Evolutionary conservation across 1,139 yeast species (phyloP), one percentile per base, ranked within the genome.

Genomic region (Yamadazyma pseudoaaseri): DNA sequence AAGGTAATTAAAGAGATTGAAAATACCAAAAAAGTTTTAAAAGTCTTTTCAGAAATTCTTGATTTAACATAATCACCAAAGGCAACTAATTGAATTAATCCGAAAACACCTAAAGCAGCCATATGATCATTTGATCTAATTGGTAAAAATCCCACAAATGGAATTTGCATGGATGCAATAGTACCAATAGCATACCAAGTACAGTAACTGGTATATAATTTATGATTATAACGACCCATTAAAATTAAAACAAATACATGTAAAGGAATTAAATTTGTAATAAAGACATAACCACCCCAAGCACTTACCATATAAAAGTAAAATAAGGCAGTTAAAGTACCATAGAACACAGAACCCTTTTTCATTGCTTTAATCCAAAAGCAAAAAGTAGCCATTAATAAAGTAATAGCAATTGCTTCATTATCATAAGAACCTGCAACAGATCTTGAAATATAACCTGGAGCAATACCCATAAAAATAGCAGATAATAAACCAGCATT

Each of bases 231-330:
- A 52, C 98, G 81, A 36, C 99, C 98, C 98, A 94, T 94, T 46
- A 86, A 65, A 38, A 94, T 65, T 54, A 94, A 70, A 30, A 89
- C 92, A 57, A 94, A 90, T 20, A 90, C 89, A 59, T 94, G 99
- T 51, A 94, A 72, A 33, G 99, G 99, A 52, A 94, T 87, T 71
- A 94, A 80, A 65, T 94, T 94, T 42, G 98, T 94, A 64, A 94
- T 94, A 69, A 94, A 94, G 33, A 92, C 99, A 57, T 94, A 94
- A 15, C 99, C 99, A 70, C 98, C 98, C 99, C 99, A 94, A n/a
- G 99, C 98, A 34, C 96, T 83, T 34, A 94, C 99, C 99, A 94
- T 94, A 72, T 94, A 94, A 62, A 94, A 94, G 68, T 94, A 94
- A 51, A 82, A 84, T 30, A 87, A 60, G 2, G 98, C 95, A 22